Evolutionary conservation across 129 eudicot species (phyloP).

Genomic region (Saposhnikovia divaricata): DNA sequence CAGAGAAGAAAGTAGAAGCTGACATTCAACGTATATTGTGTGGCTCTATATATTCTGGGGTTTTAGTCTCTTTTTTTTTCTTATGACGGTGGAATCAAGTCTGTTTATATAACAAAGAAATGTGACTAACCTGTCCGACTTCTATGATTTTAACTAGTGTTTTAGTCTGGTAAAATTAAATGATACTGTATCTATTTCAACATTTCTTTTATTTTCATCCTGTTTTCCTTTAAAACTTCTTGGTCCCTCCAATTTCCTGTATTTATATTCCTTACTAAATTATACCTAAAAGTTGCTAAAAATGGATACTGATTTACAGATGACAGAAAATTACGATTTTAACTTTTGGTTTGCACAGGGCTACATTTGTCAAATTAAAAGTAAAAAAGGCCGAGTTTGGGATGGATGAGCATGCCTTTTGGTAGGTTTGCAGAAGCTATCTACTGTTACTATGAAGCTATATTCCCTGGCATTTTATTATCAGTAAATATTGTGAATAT

Average conservation of each 20-base stretch:
- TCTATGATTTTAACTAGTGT: background rate
- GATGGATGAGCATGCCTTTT: conserved; percentile 28
- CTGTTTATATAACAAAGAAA: background rate
- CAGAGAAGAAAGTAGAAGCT: no score
- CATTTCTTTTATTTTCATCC: no score
- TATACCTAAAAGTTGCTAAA: background rate
- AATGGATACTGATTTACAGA: background rate
- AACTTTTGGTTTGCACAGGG: conserved; percentile 25
- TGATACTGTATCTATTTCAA: background rate
- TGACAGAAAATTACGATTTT: background rate
- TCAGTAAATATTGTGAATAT: background rate
- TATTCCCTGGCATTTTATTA: background rate
- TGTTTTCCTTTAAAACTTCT: no score
- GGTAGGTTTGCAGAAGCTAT: conserved; percentile 19
- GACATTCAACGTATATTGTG: no score
- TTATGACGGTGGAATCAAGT: no score
- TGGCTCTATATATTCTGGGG: no score
- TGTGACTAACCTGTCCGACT: background rate
- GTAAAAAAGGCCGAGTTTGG: conserved; percentile 9
- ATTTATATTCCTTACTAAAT: background rate
- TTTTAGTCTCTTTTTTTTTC: no score
- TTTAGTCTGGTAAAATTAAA: background rate
- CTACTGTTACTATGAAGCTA: background rate
- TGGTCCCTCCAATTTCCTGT: no score
- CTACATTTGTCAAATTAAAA: conserved; percentile 21